These are phyloP conservation scores for Luvunga scandens DNA, from an alignment of 345 rosid genomes.

Conservation along the genomic window DNA sequence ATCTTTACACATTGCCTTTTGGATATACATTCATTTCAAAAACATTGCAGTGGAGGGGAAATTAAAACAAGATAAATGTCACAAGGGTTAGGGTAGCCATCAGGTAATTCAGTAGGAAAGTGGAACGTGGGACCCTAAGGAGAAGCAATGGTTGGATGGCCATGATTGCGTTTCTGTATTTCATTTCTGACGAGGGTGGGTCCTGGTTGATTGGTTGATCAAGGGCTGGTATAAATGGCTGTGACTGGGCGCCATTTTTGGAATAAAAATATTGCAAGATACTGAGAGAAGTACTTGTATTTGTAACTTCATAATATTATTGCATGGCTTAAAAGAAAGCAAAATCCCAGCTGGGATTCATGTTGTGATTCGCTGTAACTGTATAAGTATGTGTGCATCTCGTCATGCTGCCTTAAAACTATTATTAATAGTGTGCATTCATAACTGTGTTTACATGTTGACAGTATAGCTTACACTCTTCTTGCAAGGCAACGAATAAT, in stretches of 20 bases:
- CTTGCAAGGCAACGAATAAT: neutral
- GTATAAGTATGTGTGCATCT: neutral
- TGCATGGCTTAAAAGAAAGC: no score
- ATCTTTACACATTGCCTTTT: neutral
- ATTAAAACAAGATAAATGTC: no score
- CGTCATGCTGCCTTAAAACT: neutral
- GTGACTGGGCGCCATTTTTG: neutral
- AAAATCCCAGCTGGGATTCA: slow-evolving; percentile 3
- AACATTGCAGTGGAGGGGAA: neutral
- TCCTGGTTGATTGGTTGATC: neutral
- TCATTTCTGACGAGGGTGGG: neutral
- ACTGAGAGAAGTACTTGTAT: neutral
- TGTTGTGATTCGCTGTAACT: slow-evolving; percentile 1
- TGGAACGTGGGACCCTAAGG: neutral
- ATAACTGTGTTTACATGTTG: neutral
- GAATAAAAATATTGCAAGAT: neutral
- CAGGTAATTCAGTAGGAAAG: neutral
- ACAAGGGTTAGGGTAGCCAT: neutral
- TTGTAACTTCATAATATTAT: no score
- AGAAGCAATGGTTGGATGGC: slow-evolving; percentile 2
- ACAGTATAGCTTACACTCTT: neutral
- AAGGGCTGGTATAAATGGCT: neutral
- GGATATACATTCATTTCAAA: no score
- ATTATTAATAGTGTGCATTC: no score
- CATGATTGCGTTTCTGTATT: slow-evolving; percentile 2